A percentile compares a stretch with the other conserved stretches of the same genome.
These are phyloP conservation scores for Xylariaceae sp. DNA, from an alignment of 2,329 filamentous ascomycete species.

Conservation along the genomic window DNA sequence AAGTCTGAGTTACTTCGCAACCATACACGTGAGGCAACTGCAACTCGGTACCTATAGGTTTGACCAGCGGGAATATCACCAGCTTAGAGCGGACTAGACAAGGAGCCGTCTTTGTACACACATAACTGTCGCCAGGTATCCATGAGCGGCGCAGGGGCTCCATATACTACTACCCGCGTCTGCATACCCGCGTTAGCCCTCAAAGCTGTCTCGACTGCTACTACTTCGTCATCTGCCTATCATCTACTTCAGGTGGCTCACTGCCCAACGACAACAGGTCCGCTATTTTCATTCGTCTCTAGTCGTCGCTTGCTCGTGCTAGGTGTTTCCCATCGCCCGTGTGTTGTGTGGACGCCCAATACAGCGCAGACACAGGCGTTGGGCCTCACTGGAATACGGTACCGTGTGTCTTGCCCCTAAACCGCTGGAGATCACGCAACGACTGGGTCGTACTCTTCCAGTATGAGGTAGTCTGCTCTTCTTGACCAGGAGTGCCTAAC, in stretches of 20 bases:
- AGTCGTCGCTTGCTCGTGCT: constrained; percentile 9
- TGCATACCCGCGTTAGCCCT: constrained; percentile 19
- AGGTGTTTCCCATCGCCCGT: constrained; percentile 11
- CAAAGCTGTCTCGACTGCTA: constrained; percentile 13
- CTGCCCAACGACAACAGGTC: constrained; percentile 19
- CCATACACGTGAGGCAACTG: constrained; percentile 10
- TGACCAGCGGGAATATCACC: no score
- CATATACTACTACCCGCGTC: constrained; percentile 13
- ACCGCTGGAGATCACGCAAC: constrained; percentile 10
- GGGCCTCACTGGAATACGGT: constrained; percentile 14
- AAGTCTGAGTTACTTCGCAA: no score
- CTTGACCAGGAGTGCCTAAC: constrained; percentile 26
- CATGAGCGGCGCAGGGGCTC: not conserved
- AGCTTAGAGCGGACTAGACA: no score
- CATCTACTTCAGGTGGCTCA: constrained; percentile 19
- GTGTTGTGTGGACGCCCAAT: constrained; percentile 20
- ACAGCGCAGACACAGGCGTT: constrained; percentile 14
- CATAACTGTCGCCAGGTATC: no score
- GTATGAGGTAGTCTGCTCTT: constrained; percentile 31
- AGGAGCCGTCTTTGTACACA: no score
- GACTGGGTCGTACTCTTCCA: constrained; percentile 25
- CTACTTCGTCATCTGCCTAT: not conserved
- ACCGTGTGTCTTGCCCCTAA: constrained; percentile 5
- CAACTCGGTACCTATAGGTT: no score
- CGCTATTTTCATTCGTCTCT: constrained; percentile 15